phyloP scores from a whole-genome alignment of 768 basidiomycete genomes.

The Termitomyces heimii region DNA sequence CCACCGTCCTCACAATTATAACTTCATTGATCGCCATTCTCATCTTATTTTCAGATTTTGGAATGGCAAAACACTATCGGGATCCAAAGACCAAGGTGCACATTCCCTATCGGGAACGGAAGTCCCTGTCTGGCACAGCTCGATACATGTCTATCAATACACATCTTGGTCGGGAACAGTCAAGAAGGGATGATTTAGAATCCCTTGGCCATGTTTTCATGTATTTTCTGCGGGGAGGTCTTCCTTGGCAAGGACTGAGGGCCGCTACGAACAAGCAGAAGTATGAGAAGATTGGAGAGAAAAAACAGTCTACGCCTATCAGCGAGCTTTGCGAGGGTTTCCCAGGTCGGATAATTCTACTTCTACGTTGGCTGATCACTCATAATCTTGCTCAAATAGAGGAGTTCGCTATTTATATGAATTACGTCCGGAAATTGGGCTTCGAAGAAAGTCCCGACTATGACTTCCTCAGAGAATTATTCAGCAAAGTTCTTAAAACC shows the following conservation, averaged over 20 bases:
- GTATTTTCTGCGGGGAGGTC: conserved; percentile 94
- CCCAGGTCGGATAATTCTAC: conserved; percentile 53
- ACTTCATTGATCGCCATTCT: background rate
- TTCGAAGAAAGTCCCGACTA: conserved; percentile 98
- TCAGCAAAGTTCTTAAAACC: conserved; percentile 86
- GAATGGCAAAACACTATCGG: conserved; percentile 99
- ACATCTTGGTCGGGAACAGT: conserved; percentile 92
- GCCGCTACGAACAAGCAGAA: conserved; percentile 99
- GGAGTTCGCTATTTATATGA: conserved; percentile 98
- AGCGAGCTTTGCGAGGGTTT: conserved; percentile 94
- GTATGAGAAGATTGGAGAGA: conserved; percentile 99
- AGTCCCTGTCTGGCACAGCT: conserved; percentile 93
- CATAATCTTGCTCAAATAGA: conserved; percentile 60
- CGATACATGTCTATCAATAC: conserved; percentile 99
- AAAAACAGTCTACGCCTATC: conserved; percentile 93
- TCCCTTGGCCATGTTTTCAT: conserved; percentile 98
- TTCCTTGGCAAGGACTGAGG: conserved; percentile 97
- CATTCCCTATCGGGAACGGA: conserved; percentile 98
- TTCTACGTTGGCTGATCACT: background rate
- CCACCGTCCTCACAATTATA: background rate
- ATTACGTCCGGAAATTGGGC: conserved; percentile 96
- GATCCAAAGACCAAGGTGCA: conserved; percentile 97
- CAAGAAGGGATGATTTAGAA: conserved; percentile 93
- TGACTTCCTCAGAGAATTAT: conserved; percentile 93
- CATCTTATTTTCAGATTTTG: conserved; percentile 62